phyloP scores from a whole-genome alignment of 1,284 basidiomycete genomes.

The Boletus semigastroideus region DNA sequence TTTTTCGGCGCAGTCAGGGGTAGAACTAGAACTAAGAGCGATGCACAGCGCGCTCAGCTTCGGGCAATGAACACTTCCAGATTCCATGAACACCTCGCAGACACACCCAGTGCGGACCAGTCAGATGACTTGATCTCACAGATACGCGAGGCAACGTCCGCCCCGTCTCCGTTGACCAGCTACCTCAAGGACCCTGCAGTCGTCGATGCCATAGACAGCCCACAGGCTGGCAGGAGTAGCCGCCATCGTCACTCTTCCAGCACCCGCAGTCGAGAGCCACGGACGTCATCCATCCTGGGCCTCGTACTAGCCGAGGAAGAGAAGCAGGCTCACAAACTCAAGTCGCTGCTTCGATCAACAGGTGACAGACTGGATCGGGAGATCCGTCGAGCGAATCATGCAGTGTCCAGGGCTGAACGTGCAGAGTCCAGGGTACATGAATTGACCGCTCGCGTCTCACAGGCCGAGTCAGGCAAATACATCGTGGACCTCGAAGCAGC shows the following conservation, averaged over 20 bases:
- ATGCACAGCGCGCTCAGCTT: constrained; percentile 3
- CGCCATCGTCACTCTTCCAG: constrained; percentile 26
- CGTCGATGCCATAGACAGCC: constrained; percentile 26
- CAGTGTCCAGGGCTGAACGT: constrained; percentile 49
- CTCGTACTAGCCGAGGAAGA: constrained; percentile 62
- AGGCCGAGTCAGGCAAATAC: constrained; percentile 49
- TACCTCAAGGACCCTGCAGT: constrained; percentile 35
- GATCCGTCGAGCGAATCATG: constrained; percentile 51
- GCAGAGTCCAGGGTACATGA: constrained; percentile 53
- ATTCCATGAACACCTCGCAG: constrained; percentile 32
- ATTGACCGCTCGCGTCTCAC: constrained; percentile 36
- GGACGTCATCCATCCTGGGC: constrained; percentile 24
- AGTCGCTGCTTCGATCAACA: constrained; percentile 51
- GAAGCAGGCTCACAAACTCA: constrained; percentile 55
- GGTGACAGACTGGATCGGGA: constrained; percentile 59
- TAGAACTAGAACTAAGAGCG: neutral
- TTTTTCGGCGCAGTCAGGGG: neutral
- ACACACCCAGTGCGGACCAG: constrained; percentile 13
- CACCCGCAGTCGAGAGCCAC: constrained; percentile 26
- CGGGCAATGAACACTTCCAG: constrained; percentile 29
- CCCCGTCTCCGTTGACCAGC: constrained; percentile 30
- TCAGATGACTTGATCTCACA: constrained; percentile 28
- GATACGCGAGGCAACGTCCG: constrained; percentile 36
- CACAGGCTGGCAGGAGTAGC: constrained; percentile 7
- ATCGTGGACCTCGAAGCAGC: constrained; percentile 46